Evolutionary conservation across 306 rosid species (phyloP), one percentile per base, ranked within the genome.

Genomic region (Dryas octopetala): DNA sequence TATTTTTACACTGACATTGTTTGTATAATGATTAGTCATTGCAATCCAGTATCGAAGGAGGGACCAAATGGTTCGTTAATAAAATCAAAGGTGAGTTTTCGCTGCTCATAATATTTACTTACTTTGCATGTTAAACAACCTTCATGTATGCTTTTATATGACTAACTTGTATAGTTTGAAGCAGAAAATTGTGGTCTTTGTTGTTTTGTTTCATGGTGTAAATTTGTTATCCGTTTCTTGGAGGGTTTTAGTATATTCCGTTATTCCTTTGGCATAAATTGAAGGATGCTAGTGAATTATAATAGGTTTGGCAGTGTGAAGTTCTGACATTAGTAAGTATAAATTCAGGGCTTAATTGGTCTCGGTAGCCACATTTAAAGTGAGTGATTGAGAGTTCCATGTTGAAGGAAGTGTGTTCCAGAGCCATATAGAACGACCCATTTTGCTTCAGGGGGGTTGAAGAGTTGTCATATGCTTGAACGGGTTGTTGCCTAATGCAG

Each of bases 61-160:
- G 95, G 82, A 77, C 98, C 57, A 87, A 84, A 79, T 93, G 98
- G 98, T 40, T 93, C 76, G 93, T 93, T 78, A 87, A 85, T 88
- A 89, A 93, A 81, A 26, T 93, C 51, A 90, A 90, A 90, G 98
- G 98, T 93, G 65, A 75, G 89, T 79, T 69, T 78, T 38, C 19
- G 44, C 68, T 28, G 53, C 55, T 61, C 28, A 16, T 75, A 66
- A 23, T 58, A 6, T 55, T 40, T 28, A 59, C 13, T 64, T 76
- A 12, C 62, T 48, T 54, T 76, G 67, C 48, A 2, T 71, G 53
- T 63, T 49, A 5, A 48, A 23, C 51, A 71, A 48, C 49, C 62
- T 69, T 46, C 47, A 47, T 19, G 54, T 19, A 47, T 28, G 76
- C 43, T 47, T 38, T 66, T 19, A 4, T 67, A 9, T 46, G 60